phyloP scores from a whole-genome alignment of 1,284 basidiomycete genomes.

The Waitea zeae region DNA sequence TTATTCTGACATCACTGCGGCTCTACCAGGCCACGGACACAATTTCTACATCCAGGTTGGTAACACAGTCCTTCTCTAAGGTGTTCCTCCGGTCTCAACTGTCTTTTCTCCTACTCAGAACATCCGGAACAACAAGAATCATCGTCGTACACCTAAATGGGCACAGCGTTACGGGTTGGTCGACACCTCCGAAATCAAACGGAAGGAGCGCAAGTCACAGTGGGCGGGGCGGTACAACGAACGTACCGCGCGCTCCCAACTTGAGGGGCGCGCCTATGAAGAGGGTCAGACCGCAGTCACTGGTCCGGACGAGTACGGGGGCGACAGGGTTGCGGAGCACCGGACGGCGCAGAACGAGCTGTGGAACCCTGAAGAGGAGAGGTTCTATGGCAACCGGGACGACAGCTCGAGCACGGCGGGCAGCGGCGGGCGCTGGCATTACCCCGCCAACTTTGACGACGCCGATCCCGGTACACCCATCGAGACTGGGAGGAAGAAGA shows the following conservation, averaged over 20 bases:
- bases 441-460: conserved; percentile 68
- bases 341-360: conserved; percentile 13
- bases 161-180: conserved; percentile 79
- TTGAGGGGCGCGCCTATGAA: conserved; percentile 55
- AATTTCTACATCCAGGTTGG: conserved; percentile 84
- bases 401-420: conserved; percentile 13
- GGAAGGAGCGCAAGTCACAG: conserved; percentile 63
- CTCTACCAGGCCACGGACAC: conserved; percentile 59
- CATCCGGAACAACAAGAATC: conserved; percentile 89
- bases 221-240: conserved; percentile 84
- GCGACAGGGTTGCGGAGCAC: conserved; percentile 12
- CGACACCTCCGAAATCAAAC: conserved; percentile 56
- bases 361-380: conserved; percentile 58
- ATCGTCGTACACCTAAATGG: conserved; percentile 88
- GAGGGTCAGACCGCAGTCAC: conserved; percentile 53
- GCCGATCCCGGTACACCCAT: conserved; percentile 22
- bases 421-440: conserved; percentile 52
- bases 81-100: neutral
- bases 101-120: conserved; percentile 31
- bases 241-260: conserved; percentile 54
- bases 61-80: neutral
- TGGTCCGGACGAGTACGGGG: conserved; percentile 20
- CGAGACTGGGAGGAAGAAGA: conserved; percentile 29
- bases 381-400: conserved; percentile 34
- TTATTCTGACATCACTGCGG: conserved; percentile 5